Conservation (phyloP, 169 alveolate genomes). For the Plasmodium cynomolgi region DNA sequence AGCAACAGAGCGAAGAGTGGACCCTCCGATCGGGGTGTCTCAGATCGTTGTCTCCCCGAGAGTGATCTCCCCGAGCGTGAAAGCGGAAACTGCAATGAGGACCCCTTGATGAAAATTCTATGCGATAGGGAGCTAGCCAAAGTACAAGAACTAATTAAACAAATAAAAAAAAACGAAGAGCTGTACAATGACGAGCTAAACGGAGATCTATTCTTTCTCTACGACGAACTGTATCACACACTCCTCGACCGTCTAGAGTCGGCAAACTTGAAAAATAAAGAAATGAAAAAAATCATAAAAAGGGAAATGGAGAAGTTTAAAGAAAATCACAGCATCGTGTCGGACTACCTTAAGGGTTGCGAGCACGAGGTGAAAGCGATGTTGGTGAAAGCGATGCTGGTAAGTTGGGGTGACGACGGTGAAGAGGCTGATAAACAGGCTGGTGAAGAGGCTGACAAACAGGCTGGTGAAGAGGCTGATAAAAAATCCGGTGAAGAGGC, state of each 20-base stretch:
- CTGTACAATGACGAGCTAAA: constrained; percentile 7
- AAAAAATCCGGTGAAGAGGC: not conserved
- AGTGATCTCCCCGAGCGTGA: not conserved
- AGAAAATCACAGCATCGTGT: constrained; percentile 22
- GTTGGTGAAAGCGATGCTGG: constrained; percentile 12
- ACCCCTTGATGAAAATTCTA: not conserved
- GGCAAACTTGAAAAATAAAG: constrained; percentile 12
- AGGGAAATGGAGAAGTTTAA: constrained; percentile 62
- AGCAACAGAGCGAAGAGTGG: not conserved
- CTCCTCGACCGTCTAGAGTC: constrained; percentile 14
- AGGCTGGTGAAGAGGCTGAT: not conserved
- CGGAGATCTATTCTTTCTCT: constrained; percentile 7
- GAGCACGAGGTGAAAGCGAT: constrained; percentile 31
- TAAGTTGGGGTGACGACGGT: not conserved
- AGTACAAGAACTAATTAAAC: constrained; percentile 30
- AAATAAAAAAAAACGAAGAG: constrained; percentile 36
- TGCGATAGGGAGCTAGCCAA: not conserved
- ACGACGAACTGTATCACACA: constrained; percentile 8
- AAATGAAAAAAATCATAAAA: not conserved
- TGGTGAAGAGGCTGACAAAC: not conserved
- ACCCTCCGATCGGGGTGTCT: not conserved
- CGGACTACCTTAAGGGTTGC: not conserved
- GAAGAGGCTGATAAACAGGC: not conserved
- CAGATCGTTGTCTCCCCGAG: not conserved
- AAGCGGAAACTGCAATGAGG: not conserved